Conservation (phyloP, 2,329 filamentous ascomycete species). For the Alternaria incomplexa region DNA sequence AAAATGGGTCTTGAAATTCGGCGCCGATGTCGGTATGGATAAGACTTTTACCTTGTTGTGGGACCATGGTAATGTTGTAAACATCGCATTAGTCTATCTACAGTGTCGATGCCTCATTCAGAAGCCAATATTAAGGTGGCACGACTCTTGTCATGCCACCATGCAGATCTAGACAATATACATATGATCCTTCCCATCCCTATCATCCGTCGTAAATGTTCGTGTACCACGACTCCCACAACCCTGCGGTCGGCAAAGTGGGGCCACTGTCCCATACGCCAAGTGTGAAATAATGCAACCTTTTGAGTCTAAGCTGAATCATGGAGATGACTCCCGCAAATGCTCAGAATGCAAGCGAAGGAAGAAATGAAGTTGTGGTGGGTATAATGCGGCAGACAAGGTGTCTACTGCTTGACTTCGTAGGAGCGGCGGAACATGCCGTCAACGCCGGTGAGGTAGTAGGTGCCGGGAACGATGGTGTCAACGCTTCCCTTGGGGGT, state of each 20-base stretch:
- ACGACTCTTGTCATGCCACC: slow-evolving; percentile 7
- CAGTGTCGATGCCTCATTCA: slow-evolving; percentile 7
- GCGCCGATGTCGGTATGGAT: slow-evolving; percentile 2
- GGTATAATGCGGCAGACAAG: slow-evolving; percentile 6
- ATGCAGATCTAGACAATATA: slow-evolving; percentile 16
- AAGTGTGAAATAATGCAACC: slow-evolving; percentile 26
- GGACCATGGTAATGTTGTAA: neutral
- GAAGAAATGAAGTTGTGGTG: slow-evolving; percentile 28
- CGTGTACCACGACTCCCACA: slow-evolving; percentile 7
- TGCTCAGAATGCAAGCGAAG: slow-evolving; percentile 42
- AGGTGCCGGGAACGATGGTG: slow-evolving; percentile 55
- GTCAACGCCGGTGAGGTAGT: slow-evolving; percentile 59
- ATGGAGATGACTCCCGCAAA: slow-evolving; percentile 43
- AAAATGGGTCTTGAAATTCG: neutral
- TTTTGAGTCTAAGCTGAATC: slow-evolving; percentile 36
- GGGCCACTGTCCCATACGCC: slow-evolving; percentile 21
- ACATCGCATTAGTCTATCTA: slow-evolving; percentile 24
- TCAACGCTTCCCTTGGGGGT: slow-evolving; percentile 53
- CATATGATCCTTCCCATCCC: slow-evolving; percentile 13
- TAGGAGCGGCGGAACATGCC: slow-evolving; percentile 60
- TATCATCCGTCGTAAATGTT: slow-evolving; percentile 23
- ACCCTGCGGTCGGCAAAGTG: slow-evolving; percentile 4
- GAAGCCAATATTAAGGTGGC: slow-evolving; percentile 17
- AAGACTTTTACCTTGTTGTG: neutral
- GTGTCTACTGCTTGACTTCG: slow-evolving; percentile 55